A percentile compares a stretch with the other conserved stretches of the same genome.
Conservation (phyloP, 1,284 basidiomycete species). For the Boletus hoseneyae region DNA sequence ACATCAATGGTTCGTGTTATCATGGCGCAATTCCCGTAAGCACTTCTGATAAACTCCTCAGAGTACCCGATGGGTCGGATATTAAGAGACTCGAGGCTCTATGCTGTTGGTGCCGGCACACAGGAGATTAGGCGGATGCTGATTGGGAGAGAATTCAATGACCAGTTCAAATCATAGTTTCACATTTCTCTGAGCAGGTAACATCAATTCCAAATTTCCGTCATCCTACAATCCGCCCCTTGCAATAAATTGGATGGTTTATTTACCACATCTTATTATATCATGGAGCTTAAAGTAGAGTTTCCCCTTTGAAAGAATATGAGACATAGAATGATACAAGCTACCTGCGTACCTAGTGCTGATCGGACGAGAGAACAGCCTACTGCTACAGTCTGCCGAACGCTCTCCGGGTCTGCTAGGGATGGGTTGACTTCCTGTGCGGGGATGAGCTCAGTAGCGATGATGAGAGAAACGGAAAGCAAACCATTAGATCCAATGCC, state of each 20-base stretch:
- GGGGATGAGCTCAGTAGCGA: constrained; percentile 3
- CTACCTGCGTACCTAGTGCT: constrained; percentile 69
- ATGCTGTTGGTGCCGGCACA: constrained; percentile 89
- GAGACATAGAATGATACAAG: constrained; percentile 5
- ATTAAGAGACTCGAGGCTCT: constrained; percentile 80
- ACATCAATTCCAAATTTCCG: not conserved
- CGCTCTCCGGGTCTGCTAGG: constrained; percentile 69
- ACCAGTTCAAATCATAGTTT: constrained; percentile 46
- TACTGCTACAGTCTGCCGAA: constrained; percentile 86
- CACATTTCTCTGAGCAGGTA: not conserved
- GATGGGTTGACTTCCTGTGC: constrained; percentile 94
- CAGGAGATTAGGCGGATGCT: constrained; percentile 90
- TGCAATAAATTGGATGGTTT: not conserved
- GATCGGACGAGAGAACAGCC: constrained; percentile 91
- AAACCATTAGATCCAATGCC: constrained; percentile 87
- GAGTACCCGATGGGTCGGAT: constrained; percentile 88
- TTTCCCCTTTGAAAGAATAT: constrained; percentile 26
- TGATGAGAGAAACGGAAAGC: constrained; percentile 19
- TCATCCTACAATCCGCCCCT: not conserved
- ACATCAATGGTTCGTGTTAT: constrained; percentile 71
- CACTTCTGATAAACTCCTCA: constrained; percentile 27
- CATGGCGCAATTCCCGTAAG: not conserved
- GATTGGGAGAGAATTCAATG: constrained; percentile 87
- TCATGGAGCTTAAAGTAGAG: constrained; percentile 21
- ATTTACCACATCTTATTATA: constrained; percentile 2